A percentile compares a stretch with the other conserved stretches of the same genome.
These are phyloP conservation scores for Yamadazyma atlantica DNA, from an alignment of 1,139 yeast genomes.

Conservation along the genomic window DNA sequence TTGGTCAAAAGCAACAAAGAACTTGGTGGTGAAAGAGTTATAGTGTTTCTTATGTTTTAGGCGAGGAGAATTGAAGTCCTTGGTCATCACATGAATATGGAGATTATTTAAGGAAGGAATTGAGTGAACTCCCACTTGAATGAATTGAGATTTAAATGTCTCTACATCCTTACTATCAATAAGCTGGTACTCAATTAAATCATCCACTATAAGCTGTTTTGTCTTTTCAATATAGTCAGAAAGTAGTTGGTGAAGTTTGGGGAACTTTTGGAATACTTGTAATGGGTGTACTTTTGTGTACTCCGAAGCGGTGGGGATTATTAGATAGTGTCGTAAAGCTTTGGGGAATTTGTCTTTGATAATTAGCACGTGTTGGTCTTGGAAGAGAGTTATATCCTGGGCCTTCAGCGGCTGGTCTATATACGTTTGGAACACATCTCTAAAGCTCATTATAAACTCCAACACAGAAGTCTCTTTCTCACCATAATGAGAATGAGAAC, in stretches of 20 bases:
- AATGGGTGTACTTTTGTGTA: constrained; percentile 53
- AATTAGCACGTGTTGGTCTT: constrained; percentile 55
- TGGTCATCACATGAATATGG: constrained; percentile 72
- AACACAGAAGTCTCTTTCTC: background rate
- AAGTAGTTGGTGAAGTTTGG: constrained; percentile 30
- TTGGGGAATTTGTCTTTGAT: constrained; percentile 67
- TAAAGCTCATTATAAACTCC: constrained; percentile 28
- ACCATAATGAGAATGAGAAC: too few relatives aligned
- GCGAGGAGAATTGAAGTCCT: constrained; percentile 54
- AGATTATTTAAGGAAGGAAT: constrained; percentile 68
- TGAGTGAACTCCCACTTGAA: constrained; percentile 68
- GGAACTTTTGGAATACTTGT: constrained; percentile 42
- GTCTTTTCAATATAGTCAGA: constrained; percentile 44
- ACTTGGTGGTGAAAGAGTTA: constrained; percentile 65
- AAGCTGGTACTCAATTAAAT: constrained; percentile 27
- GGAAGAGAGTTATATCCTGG: constrained; percentile 30
- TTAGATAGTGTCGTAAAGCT: constrained; percentile 56
- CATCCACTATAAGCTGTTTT: constrained; percentile 35
- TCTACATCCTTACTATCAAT: constrained; percentile 11
- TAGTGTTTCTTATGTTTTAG: constrained; percentile 68
- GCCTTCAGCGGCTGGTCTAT: constrained; percentile 29
- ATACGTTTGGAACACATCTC: constrained; percentile 33
- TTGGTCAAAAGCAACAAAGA: constrained; percentile 54
- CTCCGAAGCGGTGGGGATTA: constrained; percentile 52
- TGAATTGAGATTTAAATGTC: constrained; percentile 30